Conservation (phyloP, 2,329 filamentous ascomycete species). For the Stachybotrys elegans region DNA sequence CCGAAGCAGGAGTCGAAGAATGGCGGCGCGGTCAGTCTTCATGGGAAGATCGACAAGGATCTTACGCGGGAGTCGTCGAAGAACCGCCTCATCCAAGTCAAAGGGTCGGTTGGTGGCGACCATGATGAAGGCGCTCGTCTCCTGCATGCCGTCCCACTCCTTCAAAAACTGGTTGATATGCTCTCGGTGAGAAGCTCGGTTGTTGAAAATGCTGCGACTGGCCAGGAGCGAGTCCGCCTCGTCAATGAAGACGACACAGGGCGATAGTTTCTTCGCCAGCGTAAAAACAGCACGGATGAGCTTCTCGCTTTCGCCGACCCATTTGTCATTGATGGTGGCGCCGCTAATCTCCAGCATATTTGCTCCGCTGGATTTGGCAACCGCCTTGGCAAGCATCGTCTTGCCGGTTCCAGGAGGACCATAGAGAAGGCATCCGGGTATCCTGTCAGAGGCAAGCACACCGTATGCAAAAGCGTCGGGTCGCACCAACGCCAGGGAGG, state of each 20-base stretch:
- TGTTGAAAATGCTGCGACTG: conserved; percentile 61
- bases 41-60: conserved; percentile 70
- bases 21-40: conserved; percentile 59
- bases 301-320: conserved; percentile 93
- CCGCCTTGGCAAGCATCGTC: conserved; percentile 63
- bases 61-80: conserved; percentile 68
- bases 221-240: conserved; percentile 92
- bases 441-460: conserved; percentile 83
- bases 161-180: conserved; percentile 95
- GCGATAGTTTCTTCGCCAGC: conserved; percentile 83
- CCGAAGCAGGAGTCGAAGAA: conserved; percentile 66
- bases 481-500: conserved; percentile 76
- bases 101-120: conserved; percentile 94
- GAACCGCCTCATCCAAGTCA: conserved; percentile 83
- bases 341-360: conserved; percentile 84
- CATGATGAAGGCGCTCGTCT: conserved; percentile 90
- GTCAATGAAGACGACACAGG: conserved; percentile 93
- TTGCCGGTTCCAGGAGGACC: conserved; percentile 80
- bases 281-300: conserved; percentile 90
- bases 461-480: conserved; percentile 97
- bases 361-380: conserved; percentile 63
- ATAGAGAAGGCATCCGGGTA: conserved; percentile 83
- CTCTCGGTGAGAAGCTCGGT: conserved; percentile 71
- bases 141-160: conserved; percentile 90
- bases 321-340: conserved; percentile 92